Evolutionary conservation across 108 stramenopile species (phyloP).

Genomic region (Mediolabrus comicus): DNA sequence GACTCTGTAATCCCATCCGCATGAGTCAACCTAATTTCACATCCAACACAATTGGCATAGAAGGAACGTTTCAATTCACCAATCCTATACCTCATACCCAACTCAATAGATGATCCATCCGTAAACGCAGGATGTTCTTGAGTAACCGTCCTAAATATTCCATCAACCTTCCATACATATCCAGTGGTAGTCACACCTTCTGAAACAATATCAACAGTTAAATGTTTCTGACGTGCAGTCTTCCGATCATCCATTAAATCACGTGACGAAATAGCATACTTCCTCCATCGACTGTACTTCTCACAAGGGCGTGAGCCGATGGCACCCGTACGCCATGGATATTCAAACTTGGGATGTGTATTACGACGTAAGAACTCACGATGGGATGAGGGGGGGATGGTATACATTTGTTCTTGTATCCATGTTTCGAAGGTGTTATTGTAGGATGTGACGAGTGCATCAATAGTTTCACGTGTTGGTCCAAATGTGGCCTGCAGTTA

Average conservation of each 20-base stretch:
- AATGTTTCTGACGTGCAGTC: constrained; percentile 1
- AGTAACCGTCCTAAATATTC: constrained; percentile 20
- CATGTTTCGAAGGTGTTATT: constrained; percentile 36
- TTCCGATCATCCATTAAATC: constrained; percentile 15
- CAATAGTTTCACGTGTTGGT: constrained; percentile 23
- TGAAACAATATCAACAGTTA: not conserved
- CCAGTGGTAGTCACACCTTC: not conserved
- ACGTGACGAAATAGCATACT: constrained; percentile 17
- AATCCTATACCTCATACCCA: constrained; percentile 7
- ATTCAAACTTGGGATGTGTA: constrained; percentile 13
- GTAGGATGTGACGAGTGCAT: not conserved
- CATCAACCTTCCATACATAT: constrained; percentile 32
- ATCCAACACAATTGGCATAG: constrained; percentile 25
- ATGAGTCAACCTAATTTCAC: not conserved
- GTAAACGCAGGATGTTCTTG: constrained; percentile 11
- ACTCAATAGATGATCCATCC: constrained; percentile 12
- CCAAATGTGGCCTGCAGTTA: constrained; percentile 60
- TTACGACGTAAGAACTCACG: constrained; percentile 19
- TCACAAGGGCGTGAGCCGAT: constrained; percentile 40
- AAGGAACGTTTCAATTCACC: not conserved
- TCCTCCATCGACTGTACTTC: constrained; percentile 35
- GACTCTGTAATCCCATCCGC: not conserved
- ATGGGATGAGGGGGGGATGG: constrained; percentile 34
- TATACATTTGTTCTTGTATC: constrained; percentile 47
- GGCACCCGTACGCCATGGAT: constrained; percentile 6